phyloP scores from a whole-genome alignment of 169 alveolate genomes.

The Neospora caninum region DNA sequence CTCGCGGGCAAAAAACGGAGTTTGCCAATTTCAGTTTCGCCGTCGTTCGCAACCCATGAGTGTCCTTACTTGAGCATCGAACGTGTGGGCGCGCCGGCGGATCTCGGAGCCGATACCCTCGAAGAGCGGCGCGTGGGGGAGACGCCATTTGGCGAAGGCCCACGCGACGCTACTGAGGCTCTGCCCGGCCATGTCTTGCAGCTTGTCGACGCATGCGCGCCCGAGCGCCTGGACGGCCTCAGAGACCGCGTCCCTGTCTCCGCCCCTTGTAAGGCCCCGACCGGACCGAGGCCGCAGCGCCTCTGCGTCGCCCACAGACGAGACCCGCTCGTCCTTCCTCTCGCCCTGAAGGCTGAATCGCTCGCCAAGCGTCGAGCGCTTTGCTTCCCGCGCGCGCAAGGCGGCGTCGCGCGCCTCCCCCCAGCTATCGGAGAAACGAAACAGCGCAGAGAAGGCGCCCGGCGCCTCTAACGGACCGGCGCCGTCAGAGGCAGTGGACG shows the following conservation, averaged over 20 bases:
- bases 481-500: background rate
- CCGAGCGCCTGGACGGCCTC: background rate
- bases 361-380: too few relatives aligned
- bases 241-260: background rate
- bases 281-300: too few relatives aligned
- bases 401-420: background rate
- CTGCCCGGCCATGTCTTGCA: background rate
- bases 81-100: background rate
- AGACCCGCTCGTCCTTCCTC: too few relatives aligned
- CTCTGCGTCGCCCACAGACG: too few relatives aligned
- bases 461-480: background rate
- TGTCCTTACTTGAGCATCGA: background rate
- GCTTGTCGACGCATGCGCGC: background rate
- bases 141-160: background rate
- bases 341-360: too few relatives aligned
- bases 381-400: too few relatives aligned
- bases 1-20: too few relatives aligned
- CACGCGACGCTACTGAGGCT: constrained; percentile 23
- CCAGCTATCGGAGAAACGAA: background rate
- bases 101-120: background rate
- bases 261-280: too few relatives aligned
- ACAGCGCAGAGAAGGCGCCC: background rate
- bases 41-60: too few relatives aligned
- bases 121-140: background rate
- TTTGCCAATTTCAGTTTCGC: too few relatives aligned